Evolutionary conservation across 108 stramenopile species (phyloP).

Genomic region (Skeletonema potamos): DNA sequence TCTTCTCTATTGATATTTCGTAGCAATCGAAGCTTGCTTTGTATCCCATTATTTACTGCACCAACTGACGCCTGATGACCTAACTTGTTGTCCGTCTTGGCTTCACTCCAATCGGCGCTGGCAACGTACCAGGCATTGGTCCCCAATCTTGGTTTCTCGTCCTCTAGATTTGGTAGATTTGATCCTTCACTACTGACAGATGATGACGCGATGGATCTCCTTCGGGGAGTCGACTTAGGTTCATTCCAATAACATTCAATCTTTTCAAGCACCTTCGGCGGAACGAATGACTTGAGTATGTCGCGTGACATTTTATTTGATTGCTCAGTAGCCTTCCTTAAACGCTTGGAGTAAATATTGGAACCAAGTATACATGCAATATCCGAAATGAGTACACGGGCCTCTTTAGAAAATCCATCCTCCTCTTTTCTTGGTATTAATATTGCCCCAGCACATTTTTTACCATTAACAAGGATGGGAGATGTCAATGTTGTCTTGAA

Average conservation of each 20-base stretch:
- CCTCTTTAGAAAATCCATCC: constrained; percentile 17
- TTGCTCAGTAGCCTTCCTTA: constrained; percentile 8
- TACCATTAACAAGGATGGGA: constrained; percentile 29
- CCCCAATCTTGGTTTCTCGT: neutral
- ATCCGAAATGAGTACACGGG: constrained; percentile 18
- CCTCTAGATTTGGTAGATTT: neutral
- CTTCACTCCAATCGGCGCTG: constrained; percentile 7
- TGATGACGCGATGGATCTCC: neutral
- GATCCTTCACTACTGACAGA: neutral
- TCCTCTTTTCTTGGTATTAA: neutral
- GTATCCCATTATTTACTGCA: neutral
- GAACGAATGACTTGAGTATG: constrained; percentile 45
- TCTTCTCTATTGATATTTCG: constrained; percentile 13
- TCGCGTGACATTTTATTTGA: constrained; percentile 27
- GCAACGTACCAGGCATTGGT: constrained; percentile 22
- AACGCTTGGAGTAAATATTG: constrained; percentile 23
- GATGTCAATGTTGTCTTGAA: constrained; percentile 11
- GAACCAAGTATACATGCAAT: constrained; percentile 18
- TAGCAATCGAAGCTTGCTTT: constrained; percentile 13
- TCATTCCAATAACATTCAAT: constrained; percentile 39
- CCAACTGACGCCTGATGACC: neutral
- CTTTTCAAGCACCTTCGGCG: constrained; percentile 34
- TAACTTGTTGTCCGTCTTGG: neutral
- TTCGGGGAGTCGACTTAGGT: neutral
- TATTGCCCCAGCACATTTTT: constrained; percentile 12